phyloP scores from a whole-genome alignment of 1,139 yeast genomes.

The Kodamaea suecica region DNA sequence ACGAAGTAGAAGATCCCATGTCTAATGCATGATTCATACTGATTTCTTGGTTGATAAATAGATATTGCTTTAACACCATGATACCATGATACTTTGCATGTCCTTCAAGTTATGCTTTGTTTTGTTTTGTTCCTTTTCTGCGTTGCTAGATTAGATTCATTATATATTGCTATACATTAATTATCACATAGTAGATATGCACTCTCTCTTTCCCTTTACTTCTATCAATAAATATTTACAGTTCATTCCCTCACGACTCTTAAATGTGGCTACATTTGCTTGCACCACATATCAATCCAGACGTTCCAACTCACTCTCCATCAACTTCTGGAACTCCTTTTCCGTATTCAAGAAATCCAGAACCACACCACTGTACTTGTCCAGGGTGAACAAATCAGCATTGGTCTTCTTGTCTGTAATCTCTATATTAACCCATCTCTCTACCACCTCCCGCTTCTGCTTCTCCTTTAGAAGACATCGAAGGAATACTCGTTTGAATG shows the following conservation, averaged over 20 bases:
- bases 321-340: constrained; percentile 31
- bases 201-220: neutral
- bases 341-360: constrained; percentile 40
- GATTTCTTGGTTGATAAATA: too few species aligned
- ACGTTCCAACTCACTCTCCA: constrained; percentile 18
- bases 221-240: neutral
- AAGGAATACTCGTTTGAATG: constrained; percentile 52
- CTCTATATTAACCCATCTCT: constrained; percentile 44
- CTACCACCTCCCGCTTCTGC: constrained; percentile 19
- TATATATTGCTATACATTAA: neutral
- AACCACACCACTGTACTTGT: constrained; percentile 27
- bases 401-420: constrained; percentile 40
- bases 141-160: too few species aligned
- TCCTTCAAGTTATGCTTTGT: too few species aligned
- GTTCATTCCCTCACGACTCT: neutral
- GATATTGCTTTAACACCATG: too few species aligned
- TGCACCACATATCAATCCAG: too few species aligned
- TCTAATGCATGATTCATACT: too few species aligned
- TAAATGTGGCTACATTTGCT: constrained; percentile 8
- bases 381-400: constrained; percentile 23
- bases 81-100: too few species aligned
- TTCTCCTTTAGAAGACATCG: constrained; percentile 41
- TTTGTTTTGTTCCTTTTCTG: too few species aligned
- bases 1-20: too few species aligned
- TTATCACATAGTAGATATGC: neutral